Percentiles rank a stretch among this genome's conserved stretches.
These are phyloP conservation scores for Baeospora myosura DNA, from an alignment of 1,284 basidiomycete species.

Conservation along the genomic window DNA sequence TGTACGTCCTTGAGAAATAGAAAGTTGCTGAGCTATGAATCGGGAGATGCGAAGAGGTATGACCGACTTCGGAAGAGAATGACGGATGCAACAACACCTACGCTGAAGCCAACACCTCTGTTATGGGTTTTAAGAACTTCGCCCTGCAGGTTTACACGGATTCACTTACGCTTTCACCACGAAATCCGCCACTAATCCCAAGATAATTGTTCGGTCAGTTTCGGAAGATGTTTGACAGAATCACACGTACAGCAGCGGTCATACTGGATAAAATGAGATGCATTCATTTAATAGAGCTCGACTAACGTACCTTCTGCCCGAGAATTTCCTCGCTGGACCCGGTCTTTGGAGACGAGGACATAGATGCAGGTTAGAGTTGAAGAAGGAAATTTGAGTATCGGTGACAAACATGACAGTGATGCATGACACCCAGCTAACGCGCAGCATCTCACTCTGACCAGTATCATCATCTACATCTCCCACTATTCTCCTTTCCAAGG, in stretches of 20 bases:
- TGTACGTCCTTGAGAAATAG: conserved; percentile 67
- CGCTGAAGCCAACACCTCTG: conserved; percentile 92
- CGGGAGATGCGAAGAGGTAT: conserved; percentile 6
- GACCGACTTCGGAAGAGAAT: conserved; percentile 90
- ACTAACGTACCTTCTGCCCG: conserved; percentile 66
- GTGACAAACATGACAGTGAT: conserved; percentile 3
- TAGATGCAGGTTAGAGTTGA: conserved; percentile 21
- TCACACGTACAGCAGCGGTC: conserved; percentile 80
- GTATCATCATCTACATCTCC: neutral
- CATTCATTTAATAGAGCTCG: neutral
- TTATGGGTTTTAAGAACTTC: conserved; percentile 20
- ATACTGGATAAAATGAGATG: conserved; percentile 49
- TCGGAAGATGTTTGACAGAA: conserved; percentile 1
- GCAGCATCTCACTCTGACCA: neutral
- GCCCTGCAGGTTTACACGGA: conserved; percentile 16
- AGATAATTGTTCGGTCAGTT: conserved; percentile 1
- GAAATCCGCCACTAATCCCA: conserved; percentile 59
- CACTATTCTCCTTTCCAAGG: neutral
- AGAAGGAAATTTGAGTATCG: conserved; percentile 5
- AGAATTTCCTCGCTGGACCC: conserved; percentile 81
- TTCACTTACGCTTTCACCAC: conserved; percentile 66
- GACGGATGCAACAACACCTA: conserved; percentile 90
- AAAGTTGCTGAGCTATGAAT: conserved; percentile 6
- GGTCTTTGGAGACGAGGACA: conserved; percentile 47
- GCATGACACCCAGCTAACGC: conserved; percentile 3